Evolutionary conservation across 805 yeast genomes (phyloP).

Genomic region (Suhomyces canberraensis): DNA sequence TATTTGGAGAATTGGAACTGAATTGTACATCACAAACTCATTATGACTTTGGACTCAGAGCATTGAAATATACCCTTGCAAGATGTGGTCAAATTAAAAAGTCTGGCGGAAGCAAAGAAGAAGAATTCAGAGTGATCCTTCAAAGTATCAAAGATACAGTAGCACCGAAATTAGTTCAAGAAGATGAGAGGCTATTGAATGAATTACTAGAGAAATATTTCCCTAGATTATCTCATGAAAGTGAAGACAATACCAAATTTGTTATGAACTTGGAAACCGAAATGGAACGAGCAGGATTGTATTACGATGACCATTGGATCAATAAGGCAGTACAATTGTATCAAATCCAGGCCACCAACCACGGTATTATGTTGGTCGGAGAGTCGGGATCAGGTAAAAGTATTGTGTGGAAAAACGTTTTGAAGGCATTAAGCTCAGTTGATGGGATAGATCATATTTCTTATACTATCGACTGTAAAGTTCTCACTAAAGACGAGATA

Average conservation of each 20-base stretch:
- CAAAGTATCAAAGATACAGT: slow-evolving; percentile 59
- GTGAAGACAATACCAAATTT: slow-evolving; percentile 24
- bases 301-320: slow-evolving; percentile 42
- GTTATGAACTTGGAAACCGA: slow-evolving; percentile 17
- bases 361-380: slow-evolving; percentile 83
- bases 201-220: slow-evolving; percentile 21
- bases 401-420: slow-evolving; percentile 45
- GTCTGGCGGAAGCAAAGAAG: background rate
- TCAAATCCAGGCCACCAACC: slow-evolving; percentile 59
- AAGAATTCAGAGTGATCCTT: slow-evolving; percentile 37
- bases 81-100: slow-evolving; percentile 53
- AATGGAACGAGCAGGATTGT: slow-evolving; percentile 31
- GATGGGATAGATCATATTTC: slow-evolving; percentile 36
- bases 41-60: slow-evolving; percentile 88
- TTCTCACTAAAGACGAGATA: slow-evolving; percentile 58
- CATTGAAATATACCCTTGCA: slow-evolving; percentile 64
- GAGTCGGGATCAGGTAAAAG: slow-evolving; percentile 74
- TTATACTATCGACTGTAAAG: slow-evolving; percentile 70
- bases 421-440: slow-evolving; percentile 35
- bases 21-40: slow-evolving; percentile 57
- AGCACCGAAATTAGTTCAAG: slow-evolving; percentile 59
- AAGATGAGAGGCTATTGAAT: slow-evolving; percentile 47
- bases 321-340: slow-evolving; percentile 58
- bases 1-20: slow-evolving; percentile 47
- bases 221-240: slow-evolving; percentile 16